phyloP scores from a whole-genome alignment of 768 basidiomycete species.

The Hericium alpestre region DNA sequence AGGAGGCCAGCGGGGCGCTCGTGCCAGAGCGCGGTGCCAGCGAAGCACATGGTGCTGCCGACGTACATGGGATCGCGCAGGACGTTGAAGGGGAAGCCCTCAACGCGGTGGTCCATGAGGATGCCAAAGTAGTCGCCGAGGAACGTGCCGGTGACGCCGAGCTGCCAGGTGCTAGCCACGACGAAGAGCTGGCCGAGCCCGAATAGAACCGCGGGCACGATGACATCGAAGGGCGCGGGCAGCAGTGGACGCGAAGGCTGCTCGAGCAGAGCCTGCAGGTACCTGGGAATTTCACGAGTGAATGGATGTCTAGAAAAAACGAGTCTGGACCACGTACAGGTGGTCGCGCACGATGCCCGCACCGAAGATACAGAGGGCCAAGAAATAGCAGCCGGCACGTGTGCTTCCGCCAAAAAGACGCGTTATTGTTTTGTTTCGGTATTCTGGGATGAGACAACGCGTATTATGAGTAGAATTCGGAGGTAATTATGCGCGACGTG shows the following conservation, averaged over 20 bases:
- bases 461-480: background rate
- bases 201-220: slow-evolving; percentile 54
- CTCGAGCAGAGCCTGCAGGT: slow-evolving; percentile 58
- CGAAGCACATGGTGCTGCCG: slow-evolving; percentile 85
- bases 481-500: background rate
- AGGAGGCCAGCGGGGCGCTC: slow-evolving; percentile 78
- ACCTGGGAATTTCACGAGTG: slow-evolving; percentile 34
- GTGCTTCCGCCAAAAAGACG: slow-evolving; percentile 69
- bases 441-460: slow-evolving; percentile 35
- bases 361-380: slow-evolving; percentile 75
- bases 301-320: background rate
- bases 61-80: slow-evolving; percentile 94
- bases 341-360: slow-evolving; percentile 80
- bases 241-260: slow-evolving; percentile 67
- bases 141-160: slow-evolving; percentile 93
- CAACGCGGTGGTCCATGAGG: slow-evolving; percentile 80
- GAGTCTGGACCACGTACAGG: slow-evolving; percentile 42
- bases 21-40: slow-evolving; percentile 81
- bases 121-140: slow-evolving; percentile 79
- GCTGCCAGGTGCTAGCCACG: slow-evolving; percentile 75
- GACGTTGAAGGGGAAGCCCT: slow-evolving; percentile 94
- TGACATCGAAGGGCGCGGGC: slow-evolving; percentile 49
- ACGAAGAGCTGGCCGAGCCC: slow-evolving; percentile 75
- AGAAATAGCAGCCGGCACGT: slow-evolving; percentile 73
- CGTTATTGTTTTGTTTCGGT: slow-evolving; percentile 81